phyloP scores from a whole-genome alignment of 2,329 filamentous ascomycete genomes.

The Arachnomyces sp. region DNA sequence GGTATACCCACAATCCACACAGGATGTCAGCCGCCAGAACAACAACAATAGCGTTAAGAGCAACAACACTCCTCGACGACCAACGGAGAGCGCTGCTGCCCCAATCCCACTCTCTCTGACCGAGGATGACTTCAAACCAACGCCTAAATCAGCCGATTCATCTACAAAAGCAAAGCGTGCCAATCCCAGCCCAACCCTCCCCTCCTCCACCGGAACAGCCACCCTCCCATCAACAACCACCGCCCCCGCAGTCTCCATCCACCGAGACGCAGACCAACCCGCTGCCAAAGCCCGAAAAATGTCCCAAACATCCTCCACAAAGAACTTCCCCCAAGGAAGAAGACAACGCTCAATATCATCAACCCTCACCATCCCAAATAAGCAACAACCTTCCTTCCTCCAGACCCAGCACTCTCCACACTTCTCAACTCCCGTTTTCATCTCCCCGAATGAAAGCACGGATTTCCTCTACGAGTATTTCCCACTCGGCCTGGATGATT shows the following conservation, averaged over 20 bases:
- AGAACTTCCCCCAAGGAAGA: no score
- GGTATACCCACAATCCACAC: slow-evolving; percentile 20
- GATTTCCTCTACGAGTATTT: slow-evolving; percentile 94
- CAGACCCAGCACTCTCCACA: slow-evolving; percentile 19
- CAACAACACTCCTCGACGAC: slow-evolving; percentile 15
- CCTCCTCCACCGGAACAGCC: no score
- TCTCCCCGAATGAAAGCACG: slow-evolving; percentile 54
- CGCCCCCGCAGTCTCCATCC: no score
- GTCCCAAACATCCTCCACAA: slow-evolving; percentile 22
- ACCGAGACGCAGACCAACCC: slow-evolving; percentile 9
- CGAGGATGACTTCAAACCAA: no score
- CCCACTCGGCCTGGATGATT: slow-evolving; percentile 81
- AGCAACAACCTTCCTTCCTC: slow-evolving; percentile 22
- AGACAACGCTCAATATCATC: no score
- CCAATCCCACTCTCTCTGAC: slow-evolving; percentile 5
- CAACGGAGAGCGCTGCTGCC: slow-evolving; percentile 27
- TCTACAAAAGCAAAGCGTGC: no score
- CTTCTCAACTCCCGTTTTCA: slow-evolving; percentile 49
- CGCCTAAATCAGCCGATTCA: no score
- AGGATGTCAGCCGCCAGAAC: slow-evolving; percentile 15
- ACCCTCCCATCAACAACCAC: slow-evolving; percentile 11
- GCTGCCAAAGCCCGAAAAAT: slow-evolving; percentile 33
- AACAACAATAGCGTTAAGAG: slow-evolving; percentile 7
- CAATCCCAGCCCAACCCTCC: no score
- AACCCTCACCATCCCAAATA: no score